These are phyloP conservation scores for Aureobasidium melanogenum DNA, from an alignment of 2,329 filamentous ascomycete genomes.

Conservation along the genomic window DNA sequence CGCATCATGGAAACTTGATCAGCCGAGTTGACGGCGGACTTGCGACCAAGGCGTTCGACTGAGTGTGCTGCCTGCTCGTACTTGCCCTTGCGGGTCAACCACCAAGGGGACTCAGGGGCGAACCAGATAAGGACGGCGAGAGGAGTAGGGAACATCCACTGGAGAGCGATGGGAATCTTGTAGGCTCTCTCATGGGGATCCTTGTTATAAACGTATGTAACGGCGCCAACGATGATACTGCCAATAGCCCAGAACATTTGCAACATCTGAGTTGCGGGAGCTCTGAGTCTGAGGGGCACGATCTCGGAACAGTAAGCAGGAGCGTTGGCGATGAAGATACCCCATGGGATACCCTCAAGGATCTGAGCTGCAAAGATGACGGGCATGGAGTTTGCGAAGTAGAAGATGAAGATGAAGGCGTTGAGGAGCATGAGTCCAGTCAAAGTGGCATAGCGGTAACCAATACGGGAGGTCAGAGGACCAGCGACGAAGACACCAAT, in stretches of 20 bases:
- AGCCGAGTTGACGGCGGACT: slow-evolving; percentile 41
- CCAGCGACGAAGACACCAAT: slow-evolving; percentile 52
- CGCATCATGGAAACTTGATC: slow-evolving; percentile 52
- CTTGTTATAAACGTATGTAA: slow-evolving; percentile 37
- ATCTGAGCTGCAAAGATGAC: slow-evolving; percentile 46
- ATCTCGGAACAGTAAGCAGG: slow-evolving; percentile 56
- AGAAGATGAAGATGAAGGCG: slow-evolving; percentile 51
- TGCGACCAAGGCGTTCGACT: slow-evolving; percentile 42
- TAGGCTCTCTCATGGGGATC: slow-evolving; percentile 32
- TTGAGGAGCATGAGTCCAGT: slow-evolving; percentile 48
- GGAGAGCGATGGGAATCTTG: slow-evolving; percentile 47
- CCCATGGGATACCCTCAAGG: slow-evolving; percentile 56
- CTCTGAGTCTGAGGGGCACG: slow-evolving; percentile 49
- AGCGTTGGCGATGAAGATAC: slow-evolving; percentile 57
- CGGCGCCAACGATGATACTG: slow-evolving; percentile 49
- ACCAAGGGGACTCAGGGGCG: slow-evolving; percentile 46
- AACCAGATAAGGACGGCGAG: slow-evolving; percentile 44
- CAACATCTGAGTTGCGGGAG: slow-evolving; percentile 51
- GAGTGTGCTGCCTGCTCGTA: slow-evolving; percentile 37
- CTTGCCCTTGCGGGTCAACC: slow-evolving; percentile 43
- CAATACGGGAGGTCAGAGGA: slow-evolving; percentile 50
- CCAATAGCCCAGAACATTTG: slow-evolving; percentile 61
- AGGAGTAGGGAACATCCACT: slow-evolving; percentile 52
- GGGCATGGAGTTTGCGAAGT: slow-evolving; percentile 42
- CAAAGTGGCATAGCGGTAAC: slow-evolving; percentile 54